Evolutionary conservation across 2,329 filamentous ascomycete genomes (phyloP).

Genomic region (Drechslerella dactyloides): DNA sequence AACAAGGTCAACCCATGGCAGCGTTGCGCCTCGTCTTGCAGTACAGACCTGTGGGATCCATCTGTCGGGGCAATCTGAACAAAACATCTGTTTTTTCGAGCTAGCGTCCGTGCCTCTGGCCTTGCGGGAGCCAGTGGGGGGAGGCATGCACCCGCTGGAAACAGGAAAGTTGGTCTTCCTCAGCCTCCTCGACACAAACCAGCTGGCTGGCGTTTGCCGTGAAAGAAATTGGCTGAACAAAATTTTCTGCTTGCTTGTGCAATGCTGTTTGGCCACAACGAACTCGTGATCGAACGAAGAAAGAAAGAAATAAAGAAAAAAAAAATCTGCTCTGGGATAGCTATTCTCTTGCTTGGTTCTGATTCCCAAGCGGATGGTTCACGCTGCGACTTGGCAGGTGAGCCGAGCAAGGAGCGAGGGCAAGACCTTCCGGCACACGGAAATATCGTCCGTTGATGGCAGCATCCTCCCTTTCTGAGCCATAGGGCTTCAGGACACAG

Average conservation of each 20-base stretch:
- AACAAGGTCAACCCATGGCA: slow-evolving; percentile 51
- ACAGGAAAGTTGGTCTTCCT: slow-evolving; percentile 16
- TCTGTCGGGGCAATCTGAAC: slow-evolving; percentile 16
- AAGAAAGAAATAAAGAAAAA: slow-evolving; percentile 33
- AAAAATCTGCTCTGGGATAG: slow-evolving; percentile 18
- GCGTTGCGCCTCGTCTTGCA: slow-evolving; percentile 43
- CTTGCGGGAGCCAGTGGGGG: slow-evolving; percentile 17
- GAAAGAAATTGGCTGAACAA: slow-evolving; percentile 13
- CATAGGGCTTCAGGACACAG: slow-evolving; percentile 37
- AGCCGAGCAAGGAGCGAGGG: slow-evolving; percentile 36
- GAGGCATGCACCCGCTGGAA: slow-evolving; percentile 7
- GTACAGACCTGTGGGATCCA: slow-evolving; percentile 6
- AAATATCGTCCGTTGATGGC: slow-evolving; percentile 45
- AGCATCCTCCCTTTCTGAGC: slow-evolving; percentile 45
- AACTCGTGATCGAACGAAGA: slow-evolving; percentile 17
- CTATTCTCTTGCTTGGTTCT: slow-evolving; percentile 25
- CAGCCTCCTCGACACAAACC: slow-evolving; percentile 8
- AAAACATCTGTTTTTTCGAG: slow-evolving; percentile 23
- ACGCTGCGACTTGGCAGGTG: slow-evolving; percentile 45
- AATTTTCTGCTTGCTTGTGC: neutral
- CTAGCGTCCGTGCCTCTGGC: slow-evolving; percentile 34
- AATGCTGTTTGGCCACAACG: slow-evolving; percentile 6
- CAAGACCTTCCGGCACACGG: slow-evolving; percentile 49
- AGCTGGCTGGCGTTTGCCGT: slow-evolving; percentile 25
- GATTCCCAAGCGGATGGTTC: slow-evolving; percentile 37